These are phyloP conservation scores for Dothiorella sarmentorum DNA, from an alignment of 2,329 filamentous ascomycete species.

Conservation along the genomic window DNA sequence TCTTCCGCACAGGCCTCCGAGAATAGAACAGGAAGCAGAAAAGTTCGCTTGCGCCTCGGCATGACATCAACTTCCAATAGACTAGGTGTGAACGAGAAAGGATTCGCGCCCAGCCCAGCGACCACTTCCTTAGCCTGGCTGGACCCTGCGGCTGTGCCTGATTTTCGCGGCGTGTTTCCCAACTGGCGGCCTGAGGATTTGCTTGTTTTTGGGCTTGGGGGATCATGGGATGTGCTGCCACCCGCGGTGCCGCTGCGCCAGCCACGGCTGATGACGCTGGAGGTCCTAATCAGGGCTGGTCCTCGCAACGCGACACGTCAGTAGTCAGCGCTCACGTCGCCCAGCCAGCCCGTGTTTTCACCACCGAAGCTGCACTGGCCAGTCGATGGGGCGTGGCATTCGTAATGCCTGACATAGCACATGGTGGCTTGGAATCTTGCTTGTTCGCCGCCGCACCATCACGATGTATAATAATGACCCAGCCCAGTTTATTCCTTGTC, in stretches of 20 bases:
- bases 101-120: neutral
- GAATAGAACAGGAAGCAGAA: constrained; percentile 6
- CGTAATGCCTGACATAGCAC: constrained; percentile 13
- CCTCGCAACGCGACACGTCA: constrained; percentile 6
- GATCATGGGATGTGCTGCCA: neutral
- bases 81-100: neutral
- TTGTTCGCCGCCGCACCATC: neutral
- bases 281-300: neutral
- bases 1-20: neutral
- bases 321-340: constrained; percentile 4
- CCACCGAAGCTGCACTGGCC: constrained; percentile 1
- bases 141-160: constrained; percentile 9
- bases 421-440: constrained; percentile 4
- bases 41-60: neutral
- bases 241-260: constrained; percentile 6
- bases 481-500: constrained; percentile 2
- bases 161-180: neutral
- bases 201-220: neutral
- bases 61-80: constrained; percentile 11
- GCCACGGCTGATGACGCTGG: constrained; percentile 7
- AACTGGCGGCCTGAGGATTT: constrained; percentile 1
- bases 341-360: constrained; percentile 8
- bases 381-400: constrained; percentile 8
- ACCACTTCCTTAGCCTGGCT: neutral
- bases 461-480: constrained; percentile 1